Percentiles rank a stretch among this genome's conserved stretches.
Evolutionary conservation across 495 filamentous ascomycete genomes (phyloP).

Genomic region (Articulospora tetracladia): DNA sequence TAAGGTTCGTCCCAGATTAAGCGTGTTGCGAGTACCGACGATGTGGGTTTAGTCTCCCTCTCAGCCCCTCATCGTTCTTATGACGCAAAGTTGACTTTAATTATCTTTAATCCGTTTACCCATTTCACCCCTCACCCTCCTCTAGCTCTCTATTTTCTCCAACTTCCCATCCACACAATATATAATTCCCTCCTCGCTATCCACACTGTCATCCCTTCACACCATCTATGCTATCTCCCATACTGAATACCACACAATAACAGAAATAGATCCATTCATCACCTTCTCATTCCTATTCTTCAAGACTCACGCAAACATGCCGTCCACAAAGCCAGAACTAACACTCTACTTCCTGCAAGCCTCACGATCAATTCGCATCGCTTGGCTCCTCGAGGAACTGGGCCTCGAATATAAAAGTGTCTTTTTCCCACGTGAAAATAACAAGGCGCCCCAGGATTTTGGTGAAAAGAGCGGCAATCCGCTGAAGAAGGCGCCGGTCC

Average conservation of each 20-base stretch:
- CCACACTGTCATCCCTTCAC: no score
- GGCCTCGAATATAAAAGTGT: slow-evolving; percentile 29
- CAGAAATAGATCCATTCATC: no score
- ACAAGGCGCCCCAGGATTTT: slow-evolving; percentile 28
- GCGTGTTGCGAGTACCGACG: neutral
- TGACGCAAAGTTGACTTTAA: neutral
- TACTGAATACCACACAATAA: no score
- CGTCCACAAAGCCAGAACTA: slow-evolving; percentile 20
- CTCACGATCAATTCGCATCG: slow-evolving; percentile 37
- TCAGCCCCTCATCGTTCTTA: neutral
- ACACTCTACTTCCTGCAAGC: slow-evolving; percentile 40
- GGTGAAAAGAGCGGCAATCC: slow-evolving; percentile 26
- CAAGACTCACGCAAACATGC: no score
- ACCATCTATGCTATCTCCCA: no score
- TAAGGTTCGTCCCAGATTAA: neutral
- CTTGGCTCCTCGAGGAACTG: slow-evolving; percentile 39
- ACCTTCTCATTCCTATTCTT: no score
- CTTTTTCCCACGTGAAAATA: slow-evolving; percentile 26
- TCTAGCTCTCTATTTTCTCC: no score
- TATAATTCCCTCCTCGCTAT: no score
- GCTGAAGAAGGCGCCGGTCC: slow-evolving; percentile 33
- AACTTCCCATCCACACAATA: no score
- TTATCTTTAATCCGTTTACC: no score
- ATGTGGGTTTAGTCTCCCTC: neutral
- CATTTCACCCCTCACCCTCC: no score